These are phyloP conservation scores for Auricularia auricula-judae DNA, from an alignment of 768 basidiomycete species.

Conservation along the genomic window DNA sequence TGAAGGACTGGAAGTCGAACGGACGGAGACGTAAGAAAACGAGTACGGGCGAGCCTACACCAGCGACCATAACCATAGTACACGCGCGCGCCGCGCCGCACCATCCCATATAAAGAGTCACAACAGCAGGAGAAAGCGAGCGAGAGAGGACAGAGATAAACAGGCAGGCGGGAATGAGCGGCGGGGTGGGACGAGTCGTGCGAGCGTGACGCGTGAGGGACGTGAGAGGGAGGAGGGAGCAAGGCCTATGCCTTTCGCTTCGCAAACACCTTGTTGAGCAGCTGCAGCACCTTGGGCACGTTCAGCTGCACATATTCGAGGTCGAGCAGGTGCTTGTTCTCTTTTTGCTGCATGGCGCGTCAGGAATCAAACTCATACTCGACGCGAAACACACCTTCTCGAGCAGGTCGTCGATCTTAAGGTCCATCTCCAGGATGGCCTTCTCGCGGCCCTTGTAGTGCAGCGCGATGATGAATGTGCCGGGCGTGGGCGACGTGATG, in stretches of 20 bases:
- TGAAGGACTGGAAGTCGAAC: too few relatives aligned
- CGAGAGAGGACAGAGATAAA: too few relatives aligned
- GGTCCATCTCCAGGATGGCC: constrained; percentile 98
- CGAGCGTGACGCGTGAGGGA: neutral
- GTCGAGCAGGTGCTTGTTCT: constrained; percentile 92
- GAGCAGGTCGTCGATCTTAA: constrained; percentile 94
- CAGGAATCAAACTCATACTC: too few relatives aligned
- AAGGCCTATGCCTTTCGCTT: constrained; percentile 36
- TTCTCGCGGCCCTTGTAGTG: constrained; percentile 99
- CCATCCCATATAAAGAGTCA: too few relatives aligned
- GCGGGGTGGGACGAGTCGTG: neutral
- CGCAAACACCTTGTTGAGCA: constrained; percentile 89
- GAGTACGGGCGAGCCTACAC: too few relatives aligned
- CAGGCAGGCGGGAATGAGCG: too few relatives aligned
- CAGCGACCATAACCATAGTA: too few relatives aligned
- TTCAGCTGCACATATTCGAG: constrained; percentile 97
- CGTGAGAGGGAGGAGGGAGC: neutral
- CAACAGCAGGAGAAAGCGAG: too few relatives aligned
- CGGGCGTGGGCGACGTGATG: constrained; percentile 93
- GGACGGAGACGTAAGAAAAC: too few relatives aligned
- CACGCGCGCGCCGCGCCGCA: too few relatives aligned
- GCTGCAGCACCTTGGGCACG: constrained; percentile 85
- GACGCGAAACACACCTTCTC: constrained; percentile 63
- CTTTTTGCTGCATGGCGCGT: constrained; percentile 70
- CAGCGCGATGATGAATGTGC: constrained; percentile 96